phyloP scores from a whole-genome alignment of 2,329 filamentous ascomycete species.

The Cladosporium phlei region DNA sequence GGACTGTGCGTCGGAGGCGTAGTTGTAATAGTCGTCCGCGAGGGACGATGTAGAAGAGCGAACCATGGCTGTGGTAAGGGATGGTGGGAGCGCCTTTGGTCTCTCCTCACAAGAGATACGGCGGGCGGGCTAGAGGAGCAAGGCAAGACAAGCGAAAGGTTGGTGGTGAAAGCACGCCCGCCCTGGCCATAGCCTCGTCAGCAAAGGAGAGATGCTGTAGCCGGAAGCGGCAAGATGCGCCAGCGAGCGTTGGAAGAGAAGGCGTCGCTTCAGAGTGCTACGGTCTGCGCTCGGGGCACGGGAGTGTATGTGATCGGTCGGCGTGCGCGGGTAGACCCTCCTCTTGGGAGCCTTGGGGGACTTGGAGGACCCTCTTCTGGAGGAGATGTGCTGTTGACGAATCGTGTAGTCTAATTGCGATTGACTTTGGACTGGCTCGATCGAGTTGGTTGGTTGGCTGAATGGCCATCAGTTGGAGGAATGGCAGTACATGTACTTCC shows the following conservation, averaged over 20 bases:
- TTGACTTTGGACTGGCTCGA: no score
- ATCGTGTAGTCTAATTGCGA: no score
- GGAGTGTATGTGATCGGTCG: no score
- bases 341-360: no score
- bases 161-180: slow-evolving; percentile 3
- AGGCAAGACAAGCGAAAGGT: slow-evolving; percentile 12
- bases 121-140: slow-evolving; percentile 2
- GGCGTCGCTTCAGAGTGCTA: slow-evolving; percentile 11
- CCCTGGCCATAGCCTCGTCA: slow-evolving; percentile 12
- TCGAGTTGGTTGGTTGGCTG: no score
- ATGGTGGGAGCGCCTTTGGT: background rate
- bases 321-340: no score
- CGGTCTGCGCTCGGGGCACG: slow-evolving; percentile 2
- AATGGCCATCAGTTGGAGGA: no score
- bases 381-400: no score
- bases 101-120: slow-evolving; percentile 8
- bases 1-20: slow-evolving; percentile 14
- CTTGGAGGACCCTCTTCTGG: slow-evolving; percentile 5
- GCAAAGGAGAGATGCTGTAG: slow-evolving; percentile 7
- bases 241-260: slow-evolving; percentile 13
- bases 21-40: slow-evolving; percentile 17
- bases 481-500: no score
- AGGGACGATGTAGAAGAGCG: slow-evolving; percentile 17
- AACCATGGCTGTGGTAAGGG: slow-evolving; percentile 7
- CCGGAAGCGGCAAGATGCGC: slow-evolving; percentile 12